These are phyloP conservation scores for Aspergillus leporis DNA, from an alignment of 495 filamentous ascomycete species.

Conservation along the genomic window DNA sequence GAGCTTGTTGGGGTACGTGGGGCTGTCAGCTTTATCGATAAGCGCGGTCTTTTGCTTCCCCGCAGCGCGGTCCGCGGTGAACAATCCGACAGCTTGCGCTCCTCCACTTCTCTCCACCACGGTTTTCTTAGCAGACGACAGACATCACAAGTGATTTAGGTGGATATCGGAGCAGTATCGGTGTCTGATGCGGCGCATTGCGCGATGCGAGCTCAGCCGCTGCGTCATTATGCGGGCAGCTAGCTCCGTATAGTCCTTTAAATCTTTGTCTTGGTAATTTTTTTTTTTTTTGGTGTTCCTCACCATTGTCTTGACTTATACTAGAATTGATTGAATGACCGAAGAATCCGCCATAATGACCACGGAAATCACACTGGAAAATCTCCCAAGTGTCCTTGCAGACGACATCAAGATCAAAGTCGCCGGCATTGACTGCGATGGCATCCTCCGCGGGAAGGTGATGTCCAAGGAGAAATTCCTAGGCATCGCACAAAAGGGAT, in stretches of 20 bases:
- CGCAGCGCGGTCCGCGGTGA: slow-evolving; percentile 29
- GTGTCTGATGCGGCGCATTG: background rate
- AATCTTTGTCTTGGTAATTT: slow-evolving; percentile 5
- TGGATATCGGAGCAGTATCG: background rate
- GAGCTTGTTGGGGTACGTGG: background rate
- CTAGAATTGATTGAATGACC: background rate
- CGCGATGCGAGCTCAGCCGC: background rate
- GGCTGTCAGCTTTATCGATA: slow-evolving; percentile 12
- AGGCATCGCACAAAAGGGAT: slow-evolving; percentile 72
- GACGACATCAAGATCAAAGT: slow-evolving; percentile 83
- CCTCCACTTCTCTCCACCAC: too few relatives aligned
- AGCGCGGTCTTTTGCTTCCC: slow-evolving; percentile 25
- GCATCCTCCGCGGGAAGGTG: slow-evolving; percentile 82
- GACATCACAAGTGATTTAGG: background rate
- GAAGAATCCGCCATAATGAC: slow-evolving; percentile 13
- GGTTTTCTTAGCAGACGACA: background rate
- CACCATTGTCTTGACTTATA: background rate
- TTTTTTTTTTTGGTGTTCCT: background rate
- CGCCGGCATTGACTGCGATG: slow-evolving; percentile 84
- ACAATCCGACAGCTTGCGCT: too few relatives aligned
- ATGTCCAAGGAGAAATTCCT: slow-evolving; percentile 94
- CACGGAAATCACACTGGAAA: slow-evolving; percentile 26
- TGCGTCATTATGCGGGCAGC: background rate
- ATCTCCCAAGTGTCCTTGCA: slow-evolving; percentile 56
- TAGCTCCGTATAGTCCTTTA: slow-evolving; percentile 1